Conservation (phyloP, 345 rosid genomes). For the Cardamine occulta region DNA sequence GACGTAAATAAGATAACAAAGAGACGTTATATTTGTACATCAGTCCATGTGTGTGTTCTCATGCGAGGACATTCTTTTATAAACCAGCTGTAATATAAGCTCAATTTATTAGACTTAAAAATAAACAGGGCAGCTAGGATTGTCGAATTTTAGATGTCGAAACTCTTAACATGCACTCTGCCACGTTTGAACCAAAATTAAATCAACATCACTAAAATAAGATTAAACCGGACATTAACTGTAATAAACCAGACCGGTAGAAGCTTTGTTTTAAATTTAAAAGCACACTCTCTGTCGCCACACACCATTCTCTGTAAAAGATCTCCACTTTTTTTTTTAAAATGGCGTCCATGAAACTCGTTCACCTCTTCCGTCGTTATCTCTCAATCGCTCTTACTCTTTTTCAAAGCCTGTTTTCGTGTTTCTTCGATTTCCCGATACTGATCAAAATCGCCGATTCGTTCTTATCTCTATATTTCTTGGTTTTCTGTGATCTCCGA, state of each 20-base stretch:
- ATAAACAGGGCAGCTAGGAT: not conserved
- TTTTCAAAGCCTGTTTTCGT: conserved; percentile 29
- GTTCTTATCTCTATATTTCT: conserved; percentile 52
- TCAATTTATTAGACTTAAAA: not conserved
- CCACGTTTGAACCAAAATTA: conserved; percentile 24
- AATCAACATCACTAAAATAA: not conserved
- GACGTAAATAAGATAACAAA: conserved; percentile 20
- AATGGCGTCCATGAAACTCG: conserved; percentile 47
- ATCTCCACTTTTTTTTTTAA: not conserved
- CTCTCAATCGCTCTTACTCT: conserved; percentile 24
- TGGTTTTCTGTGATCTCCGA: conserved; percentile 52
- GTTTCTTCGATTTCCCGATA: conserved; percentile 41
- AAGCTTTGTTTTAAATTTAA: conserved; percentile 5
- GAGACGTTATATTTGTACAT: not conserved
- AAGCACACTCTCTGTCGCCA: conserved; percentile 11
- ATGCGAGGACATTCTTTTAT: not conserved
- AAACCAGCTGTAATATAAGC: not conserved
- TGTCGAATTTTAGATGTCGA: conserved; percentile 31
- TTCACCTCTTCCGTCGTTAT: conserved; percentile 36
- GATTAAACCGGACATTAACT: not conserved
- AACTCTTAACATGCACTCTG: conserved; percentile 33
- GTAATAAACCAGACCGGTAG: not conserved
- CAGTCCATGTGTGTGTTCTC: conserved; percentile 17
- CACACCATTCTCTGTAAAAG: not conserved
- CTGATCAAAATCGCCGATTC: conserved; percentile 48